These are phyloP conservation scores for Hanseniaspora gamundiae DNA, from an alignment of 1,139 yeast genomes.

Conservation along the genomic window DNA sequence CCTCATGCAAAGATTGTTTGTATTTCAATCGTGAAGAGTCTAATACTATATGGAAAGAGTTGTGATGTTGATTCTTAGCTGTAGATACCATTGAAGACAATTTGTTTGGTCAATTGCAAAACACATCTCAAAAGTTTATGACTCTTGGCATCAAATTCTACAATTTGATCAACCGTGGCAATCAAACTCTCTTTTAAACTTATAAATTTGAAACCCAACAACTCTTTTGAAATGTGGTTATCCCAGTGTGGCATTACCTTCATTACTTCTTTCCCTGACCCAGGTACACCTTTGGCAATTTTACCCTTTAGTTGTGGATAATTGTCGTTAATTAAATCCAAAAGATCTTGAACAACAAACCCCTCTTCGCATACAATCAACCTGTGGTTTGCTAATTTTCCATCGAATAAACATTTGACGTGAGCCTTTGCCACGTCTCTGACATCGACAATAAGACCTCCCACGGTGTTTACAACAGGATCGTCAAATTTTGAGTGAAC, in stretches of 20 bases:
- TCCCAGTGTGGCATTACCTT: background rate
- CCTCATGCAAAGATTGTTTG: no score
- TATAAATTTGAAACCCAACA: constrained; percentile 4
- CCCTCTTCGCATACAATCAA: constrained; percentile 1
- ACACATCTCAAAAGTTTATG: no score
- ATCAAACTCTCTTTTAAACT: constrained; percentile 1
- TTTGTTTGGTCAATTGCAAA: no score
- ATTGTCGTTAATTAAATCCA: constrained; percentile 2
- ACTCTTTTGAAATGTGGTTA: constrained; percentile 4
- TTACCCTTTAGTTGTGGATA: constrained; percentile 5
- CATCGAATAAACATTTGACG: constrained; percentile 5
- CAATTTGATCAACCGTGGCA: constrained; percentile 6
- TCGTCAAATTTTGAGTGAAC: constrained; percentile 11
- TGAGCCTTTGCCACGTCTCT: constrained; percentile 18
- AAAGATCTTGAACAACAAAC: constrained; percentile 2
- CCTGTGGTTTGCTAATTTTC: constrained; percentile 5
- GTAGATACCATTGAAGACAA: no score
- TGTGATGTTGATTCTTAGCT: no score
- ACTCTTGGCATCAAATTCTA: constrained; percentile 1
- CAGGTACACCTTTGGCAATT: constrained; percentile 5
- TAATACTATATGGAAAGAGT: no score
- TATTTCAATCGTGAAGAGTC: no score
- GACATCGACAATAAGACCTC: constrained; percentile 13
- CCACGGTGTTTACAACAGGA: constrained; percentile 5
- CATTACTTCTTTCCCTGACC: background rate